Percentiles rank a stretch among this genome's conserved stretches.
Conservation (phyloP, 2,329 filamentous ascomycete species). For the Scedosporium boydii region DNA sequence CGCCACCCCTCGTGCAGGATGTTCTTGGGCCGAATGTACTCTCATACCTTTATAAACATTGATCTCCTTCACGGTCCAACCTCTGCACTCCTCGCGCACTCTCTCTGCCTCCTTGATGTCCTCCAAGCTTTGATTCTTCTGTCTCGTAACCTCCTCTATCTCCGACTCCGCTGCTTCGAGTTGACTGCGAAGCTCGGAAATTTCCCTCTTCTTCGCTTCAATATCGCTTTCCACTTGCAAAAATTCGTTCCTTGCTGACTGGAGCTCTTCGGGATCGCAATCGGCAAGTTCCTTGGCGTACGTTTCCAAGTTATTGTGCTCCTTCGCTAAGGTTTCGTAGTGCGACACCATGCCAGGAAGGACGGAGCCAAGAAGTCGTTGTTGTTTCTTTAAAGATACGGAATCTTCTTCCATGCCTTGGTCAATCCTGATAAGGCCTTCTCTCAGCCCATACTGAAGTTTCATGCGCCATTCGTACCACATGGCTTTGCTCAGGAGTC, state of each 20-base stretch:
- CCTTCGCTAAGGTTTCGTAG: slow-evolving; percentile 49
- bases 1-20: not conserved
- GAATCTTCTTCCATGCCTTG: slow-evolving; percentile 72
- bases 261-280: slow-evolving; percentile 72
- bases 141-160: slow-evolving; percentile 52
- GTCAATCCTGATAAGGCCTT: slow-evolving; percentile 66
- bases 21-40: too few species aligned
- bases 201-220: slow-evolving; percentile 55
- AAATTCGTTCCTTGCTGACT: slow-evolving; percentile 61
- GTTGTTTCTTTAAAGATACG: slow-evolving; percentile 54
- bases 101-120: slow-evolving; percentile 79
- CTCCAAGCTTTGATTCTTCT: slow-evolving; percentile 59
- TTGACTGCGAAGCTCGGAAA: slow-evolving; percentile 58
- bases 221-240: slow-evolving; percentile 57
- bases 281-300: slow-evolving; percentile 66
- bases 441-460: slow-evolving; percentile 68
- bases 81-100: slow-evolving; percentile 77
- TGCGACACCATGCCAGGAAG: slow-evolving; percentile 57
- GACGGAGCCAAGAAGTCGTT: slow-evolving; percentile 55
- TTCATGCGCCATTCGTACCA: slow-evolving; percentile 99
- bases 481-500: slow-evolving; percentile 84
- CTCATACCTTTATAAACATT: slow-evolving; percentile 60
- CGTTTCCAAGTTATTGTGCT: slow-evolving; percentile 59
- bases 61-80: slow-evolving; percentile 80
- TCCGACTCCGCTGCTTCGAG: slow-evolving; percentile 56